Percentiles rank a stretch among this genome's conserved stretches.
Evolutionary conservation across 129 eudicot genomes (phyloP).

Genomic region (Kitagawia praeruptora): DNA sequence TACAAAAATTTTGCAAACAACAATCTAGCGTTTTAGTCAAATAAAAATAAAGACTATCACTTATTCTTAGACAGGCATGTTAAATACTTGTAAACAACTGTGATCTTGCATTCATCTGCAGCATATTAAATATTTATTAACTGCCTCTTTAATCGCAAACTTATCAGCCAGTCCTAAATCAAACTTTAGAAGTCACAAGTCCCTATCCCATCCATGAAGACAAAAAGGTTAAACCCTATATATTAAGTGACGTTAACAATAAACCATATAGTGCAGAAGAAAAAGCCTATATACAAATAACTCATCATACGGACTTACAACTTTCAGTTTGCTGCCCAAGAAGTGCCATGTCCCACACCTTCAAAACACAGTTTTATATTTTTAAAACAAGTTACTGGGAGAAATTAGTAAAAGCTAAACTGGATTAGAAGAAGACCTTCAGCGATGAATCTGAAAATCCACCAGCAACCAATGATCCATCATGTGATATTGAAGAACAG

Average conservation of each 20-base stretch:
- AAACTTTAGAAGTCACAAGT: not conserved
- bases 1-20: not conserved
- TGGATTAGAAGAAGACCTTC: conserved; percentile 39
- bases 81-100: too few relatives aligned
- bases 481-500: conserved; percentile 91
- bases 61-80: not conserved
- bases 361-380: conserved; percentile 12
- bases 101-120: not conserved
- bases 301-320: conserved; percentile 41
- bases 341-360: conserved; percentile 99
- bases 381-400: conserved; percentile 12
- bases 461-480: conserved; percentile 94
- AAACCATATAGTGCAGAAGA: not conserved
- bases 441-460: conserved; percentile 96
- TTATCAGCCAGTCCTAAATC: too few relatives aligned
- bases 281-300: not conserved
- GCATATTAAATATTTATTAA: not conserved
- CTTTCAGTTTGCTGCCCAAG: conserved; percentile 65
- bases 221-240: not conserved
- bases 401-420: conserved; percentile 6
- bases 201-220: not conserved
- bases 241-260: not conserved
- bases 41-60: not conserved
- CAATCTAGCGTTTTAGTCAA: not conserved
- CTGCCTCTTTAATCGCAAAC: not conserved